Base-by-base conservation (phyloP, 2,329 filamentous ascomycete species). In the Purpureocillium takamizusanense region DNA sequence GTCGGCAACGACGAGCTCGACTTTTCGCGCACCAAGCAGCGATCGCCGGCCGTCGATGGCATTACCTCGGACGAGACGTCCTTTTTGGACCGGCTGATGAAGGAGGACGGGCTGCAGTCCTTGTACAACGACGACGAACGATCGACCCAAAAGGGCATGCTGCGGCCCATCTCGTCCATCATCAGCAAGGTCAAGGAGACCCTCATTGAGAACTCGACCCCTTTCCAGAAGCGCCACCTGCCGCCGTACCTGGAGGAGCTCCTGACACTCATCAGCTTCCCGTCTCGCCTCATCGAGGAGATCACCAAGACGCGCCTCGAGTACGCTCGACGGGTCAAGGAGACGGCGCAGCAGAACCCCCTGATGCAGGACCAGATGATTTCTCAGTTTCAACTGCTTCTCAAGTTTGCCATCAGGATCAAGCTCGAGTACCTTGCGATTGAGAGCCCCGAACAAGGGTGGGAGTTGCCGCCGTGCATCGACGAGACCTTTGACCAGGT, bases 351-450 rank as follows among this genome's bases (percentile, higher is more conserved):
- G 63, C 86, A 94, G 57, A 94, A 89, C 47, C 74, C 86, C 18
- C 83, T 98, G 67, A 87, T 98, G 73, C 86, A 94, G 43, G 89
- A 97, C 56, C 90, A 97, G 63, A 94, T 97, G 86, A 95, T 98
- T 46, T 74, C 85, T 1, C 92, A 98, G 55, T 97, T 98, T 51
- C 89, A 94, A 61, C 86, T 95, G 33, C 68, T 97, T 39, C 78
- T 98, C 46, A 88, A 86, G 53, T 80, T 97, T 47, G 90, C 92
- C 25, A 89, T 94, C 43, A 77, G 83, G 45, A 95, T 97, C 62
- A 98, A 97, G 61, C 77, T 84, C 52, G 85, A 90, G 48, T 95
- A 95, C 55, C 72, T 85, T 28, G 69, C 78, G 18, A 87, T 97
- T 37, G 86, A 88, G 16, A 78, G 86, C 48, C 84, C 88, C 1